Evolutionary conservation across 768 basidiomycete species (phyloP).

Genomic region (Suillus spraguei): DNA sequence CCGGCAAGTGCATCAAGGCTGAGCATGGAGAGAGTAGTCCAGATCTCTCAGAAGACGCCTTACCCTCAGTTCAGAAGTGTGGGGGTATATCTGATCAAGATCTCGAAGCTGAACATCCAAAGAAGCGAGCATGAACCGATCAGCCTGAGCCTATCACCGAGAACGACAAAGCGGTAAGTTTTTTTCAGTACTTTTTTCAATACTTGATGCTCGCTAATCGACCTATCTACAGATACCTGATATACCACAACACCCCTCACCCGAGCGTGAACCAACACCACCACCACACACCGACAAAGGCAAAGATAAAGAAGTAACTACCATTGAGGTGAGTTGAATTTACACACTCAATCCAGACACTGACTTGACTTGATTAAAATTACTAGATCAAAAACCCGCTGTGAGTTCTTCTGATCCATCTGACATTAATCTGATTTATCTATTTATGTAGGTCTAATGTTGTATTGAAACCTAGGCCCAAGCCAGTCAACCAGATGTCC

Average conservation of each 20-base stretch:
- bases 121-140: not conserved
- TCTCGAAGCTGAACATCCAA: not conserved
- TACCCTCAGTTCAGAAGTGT: not conserved
- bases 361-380: not conserved
- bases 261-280: not conserved
- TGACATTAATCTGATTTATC: not conserved
- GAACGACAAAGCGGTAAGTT: not conserved
- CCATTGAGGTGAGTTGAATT: not conserved
- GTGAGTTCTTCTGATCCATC: not conserved
- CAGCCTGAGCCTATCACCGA: not conserved
- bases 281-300: not conserved
- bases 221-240: too few species aligned
- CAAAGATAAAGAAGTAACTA: not conserved
- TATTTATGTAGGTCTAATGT: not conserved
- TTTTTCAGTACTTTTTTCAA: too few species aligned
- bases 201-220: too few species aligned
- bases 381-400: not conserved
- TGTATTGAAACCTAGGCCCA: slow-evolving; percentile 1
- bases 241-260: not conserved
- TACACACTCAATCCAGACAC: not conserved
- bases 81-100: not conserved
- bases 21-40: not conserved
- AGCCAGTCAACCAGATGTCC: not conserved
- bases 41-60: not conserved
- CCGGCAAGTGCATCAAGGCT: not conserved